phyloP scores from a whole-genome alignment of 1,139 yeast species.

The Saccharomycopsis phalli region DNA sequence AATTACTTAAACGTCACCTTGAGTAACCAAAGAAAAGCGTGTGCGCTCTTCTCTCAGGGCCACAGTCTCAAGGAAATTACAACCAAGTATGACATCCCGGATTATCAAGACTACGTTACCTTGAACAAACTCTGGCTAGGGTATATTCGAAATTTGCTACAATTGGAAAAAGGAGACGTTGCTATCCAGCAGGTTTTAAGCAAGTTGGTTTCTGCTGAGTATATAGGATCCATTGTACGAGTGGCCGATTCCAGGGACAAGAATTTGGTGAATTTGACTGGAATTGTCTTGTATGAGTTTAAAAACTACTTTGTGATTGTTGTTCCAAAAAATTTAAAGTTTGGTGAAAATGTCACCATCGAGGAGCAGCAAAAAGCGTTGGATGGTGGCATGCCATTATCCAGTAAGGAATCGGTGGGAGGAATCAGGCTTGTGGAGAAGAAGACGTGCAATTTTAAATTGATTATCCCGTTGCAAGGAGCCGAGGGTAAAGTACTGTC shows the following conservation, averaged over 20 bases:
- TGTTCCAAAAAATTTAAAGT: constrained; percentile 33
- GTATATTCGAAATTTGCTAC: constrained; percentile 49
- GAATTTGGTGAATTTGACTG: constrained; percentile 54
- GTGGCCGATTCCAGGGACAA: constrained; percentile 53
- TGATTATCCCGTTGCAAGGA: constrained; percentile 36
- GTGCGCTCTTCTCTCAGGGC: no score
- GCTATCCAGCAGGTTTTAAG: constrained; percentile 34
- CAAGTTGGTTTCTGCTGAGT: constrained; percentile 73
- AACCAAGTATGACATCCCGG: constrained; percentile 36
- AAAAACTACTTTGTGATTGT: constrained; percentile 66
- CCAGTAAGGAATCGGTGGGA: constrained; percentile 36
- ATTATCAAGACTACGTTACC: constrained; percentile 43
- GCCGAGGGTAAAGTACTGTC: background rate
- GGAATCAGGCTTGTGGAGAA: constrained; percentile 52
- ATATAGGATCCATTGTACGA: constrained; percentile 62
- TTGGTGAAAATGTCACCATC: constrained; percentile 28
- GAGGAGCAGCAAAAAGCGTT: constrained; percentile 7
- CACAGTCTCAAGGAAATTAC: no score
- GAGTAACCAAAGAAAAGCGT: no score
- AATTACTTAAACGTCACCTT: no score
- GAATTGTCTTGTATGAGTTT: constrained; percentile 84
- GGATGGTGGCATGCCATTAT: constrained; percentile 17
- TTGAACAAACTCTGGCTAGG: constrained; percentile 54
- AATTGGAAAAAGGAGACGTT: constrained; percentile 14
- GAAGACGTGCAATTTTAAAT: constrained; percentile 48